Base-by-base conservation (phyloP, 352 stramenopile species). In the Globisporangium alternatum region DNA sequence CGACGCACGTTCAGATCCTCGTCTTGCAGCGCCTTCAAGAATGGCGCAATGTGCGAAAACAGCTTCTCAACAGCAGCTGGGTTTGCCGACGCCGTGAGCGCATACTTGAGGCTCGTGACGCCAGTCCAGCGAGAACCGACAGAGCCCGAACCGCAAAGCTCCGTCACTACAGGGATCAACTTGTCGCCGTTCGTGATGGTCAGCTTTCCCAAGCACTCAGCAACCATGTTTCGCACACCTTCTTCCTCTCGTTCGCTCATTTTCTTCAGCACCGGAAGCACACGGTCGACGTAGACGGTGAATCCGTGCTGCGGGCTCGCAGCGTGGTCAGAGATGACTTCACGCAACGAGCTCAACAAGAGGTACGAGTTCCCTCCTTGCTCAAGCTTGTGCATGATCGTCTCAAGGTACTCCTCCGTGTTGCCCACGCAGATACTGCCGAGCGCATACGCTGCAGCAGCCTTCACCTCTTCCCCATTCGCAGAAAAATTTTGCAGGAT, bases 211-310 rank as follows among this genome's bases (percentile, higher is more conserved):
- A 99, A 70, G 73, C 97, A 99, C 76, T 99, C 97, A 6, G 96
- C 96, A 22, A 99, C 96, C 90, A 99, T 98, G 57, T 98, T 98
- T 41, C 97, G 87, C 49, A 99, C 91, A 21, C 95, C 93, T 80
- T 99, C 97, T 76, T 99, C 96, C 30, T 97, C 77, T 63, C 88
- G 91, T 31, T 90, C 78, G 62, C 89, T 98, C 69, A 99, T 89
- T 22, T 85, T 89, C 56, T 97, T 82, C 17, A 99, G 77, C 57
- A 98, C 91, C n/a, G 91, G 93, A 25, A 99, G 70, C 47, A 99
- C 93, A 62, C 80, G 80, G 31, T 90, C 77, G 31, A 97, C 75
- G 55, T 95, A 93, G 31, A 83, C 69, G 10, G 80, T 78, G 35
- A 92, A 86, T 21, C 81, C 86, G 49, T 95, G 75, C 39, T 93